These are phyloP conservation scores for Pulveroboletus sp. DNA, from an alignment of 768 basidiomycete species.

Conservation along the genomic window DNA sequence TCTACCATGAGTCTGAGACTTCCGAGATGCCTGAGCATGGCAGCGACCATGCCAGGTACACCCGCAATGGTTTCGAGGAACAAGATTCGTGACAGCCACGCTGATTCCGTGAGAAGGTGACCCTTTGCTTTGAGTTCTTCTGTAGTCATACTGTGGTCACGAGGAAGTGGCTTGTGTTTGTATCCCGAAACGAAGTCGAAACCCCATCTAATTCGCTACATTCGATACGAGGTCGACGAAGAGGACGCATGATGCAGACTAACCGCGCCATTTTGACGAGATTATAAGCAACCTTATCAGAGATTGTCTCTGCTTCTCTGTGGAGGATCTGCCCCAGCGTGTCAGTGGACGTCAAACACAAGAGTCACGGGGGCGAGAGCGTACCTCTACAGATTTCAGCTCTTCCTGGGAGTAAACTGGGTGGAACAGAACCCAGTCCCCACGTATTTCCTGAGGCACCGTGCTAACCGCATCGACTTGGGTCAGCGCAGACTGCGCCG, in stretches of 20 bases:
- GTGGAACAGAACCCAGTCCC: slow-evolving; percentile 91
- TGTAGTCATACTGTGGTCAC: slow-evolving; percentile 59
- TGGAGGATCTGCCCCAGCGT: slow-evolving; percentile 57
- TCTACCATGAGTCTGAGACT: slow-evolving; percentile 85
- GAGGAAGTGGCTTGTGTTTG: slow-evolving; percentile 66
- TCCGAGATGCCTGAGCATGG: slow-evolving; percentile 79
- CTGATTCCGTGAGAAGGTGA: slow-evolving; percentile 65
- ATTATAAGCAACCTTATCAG: slow-evolving; percentile 68
- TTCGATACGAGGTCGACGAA: slow-evolving; percentile 2
- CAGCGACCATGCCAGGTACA: slow-evolving; percentile 95
- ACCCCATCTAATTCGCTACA: slow-evolving; percentile 39
- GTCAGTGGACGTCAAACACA: slow-evolving; percentile 2
- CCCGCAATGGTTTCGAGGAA: slow-evolving; percentile 90
- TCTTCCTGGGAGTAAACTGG: slow-evolving; percentile 83
- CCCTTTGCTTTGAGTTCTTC: slow-evolving; percentile 72
- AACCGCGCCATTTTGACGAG: slow-evolving; percentile 58
- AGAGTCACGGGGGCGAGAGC: neutral
- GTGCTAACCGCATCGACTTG: slow-evolving; percentile 47
- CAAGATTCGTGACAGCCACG: slow-evolving; percentile 69
- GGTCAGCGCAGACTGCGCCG: slow-evolving; percentile 13
- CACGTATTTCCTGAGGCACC: slow-evolving; percentile 51
- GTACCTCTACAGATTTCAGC: slow-evolving; percentile 66
- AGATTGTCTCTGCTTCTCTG: slow-evolving; percentile 54
- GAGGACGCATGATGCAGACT: slow-evolving; percentile 8
- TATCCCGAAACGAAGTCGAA: slow-evolving; percentile 89